Evolutionary conservation across 2,329 filamentous ascomycete species (phyloP), one percentile per base, ranked within the genome.

Genomic region (Fusarium foetens): DNA sequence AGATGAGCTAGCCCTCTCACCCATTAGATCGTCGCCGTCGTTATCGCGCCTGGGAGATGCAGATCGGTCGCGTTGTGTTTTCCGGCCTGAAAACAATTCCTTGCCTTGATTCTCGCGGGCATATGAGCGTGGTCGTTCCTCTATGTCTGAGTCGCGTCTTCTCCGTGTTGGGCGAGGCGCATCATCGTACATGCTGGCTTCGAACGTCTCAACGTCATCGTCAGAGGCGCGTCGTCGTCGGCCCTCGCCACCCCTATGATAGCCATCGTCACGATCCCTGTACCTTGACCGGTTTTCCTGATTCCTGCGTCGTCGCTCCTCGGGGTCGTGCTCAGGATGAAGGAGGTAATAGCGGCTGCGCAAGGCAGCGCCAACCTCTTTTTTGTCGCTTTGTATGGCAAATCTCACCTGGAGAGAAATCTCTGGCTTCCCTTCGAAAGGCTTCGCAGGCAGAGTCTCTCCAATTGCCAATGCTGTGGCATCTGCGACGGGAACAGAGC

Each of bases 271-370:
- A 29, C 89, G 86, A 31, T 91, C 89, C 71, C 90, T 89, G 78
- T 91, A 93, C 78, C 86, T 87, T 63, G 90, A 91, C 74, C 86
- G 87, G 67, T 86, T 85, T 63, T 84, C 80, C 43, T 88, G 86
- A 55, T 88, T 85, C 65, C 85, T 86, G 66, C 91, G 87, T 70
- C 90, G 85, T 58, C 89, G 88, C 82, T 93, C 94, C 74, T 91
- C 91, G 5, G 92, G 94, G 77, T 97, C 95, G 79, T 94, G 90
- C 75, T 97, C 93, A 2, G 95, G 95, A 76, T 98, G 93, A 77
- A 96, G 88, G 39, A 98, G 89, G 80, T 99, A 99, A 84, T 97
- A 98, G 17, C 94, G 89, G 82, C 95, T 98, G 68, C 93, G 88
- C 55, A 92, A 88, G 16, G 94, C 89, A 3, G 96, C 95, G 43